These are phyloP conservation scores for Kondoa malvinella DNA, from an alignment of 768 basidiomycete species.

Conservation along the genomic window DNA sequence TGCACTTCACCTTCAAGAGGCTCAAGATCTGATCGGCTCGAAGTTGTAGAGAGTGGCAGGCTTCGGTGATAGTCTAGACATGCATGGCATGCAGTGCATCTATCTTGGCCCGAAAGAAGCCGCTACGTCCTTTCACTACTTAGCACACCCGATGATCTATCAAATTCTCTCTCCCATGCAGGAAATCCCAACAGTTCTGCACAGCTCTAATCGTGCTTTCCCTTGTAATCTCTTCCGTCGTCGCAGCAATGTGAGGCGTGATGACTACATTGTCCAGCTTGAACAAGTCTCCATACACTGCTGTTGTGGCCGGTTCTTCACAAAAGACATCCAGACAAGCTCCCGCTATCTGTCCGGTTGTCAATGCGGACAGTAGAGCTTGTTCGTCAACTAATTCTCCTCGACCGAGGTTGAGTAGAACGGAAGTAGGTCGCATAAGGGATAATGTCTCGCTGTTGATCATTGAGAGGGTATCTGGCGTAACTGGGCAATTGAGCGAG, in stretches of 20 bases:
- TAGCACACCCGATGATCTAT: slow-evolving; percentile 2
- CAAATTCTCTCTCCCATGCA: background rate
- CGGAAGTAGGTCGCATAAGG: slow-evolving; percentile 43
- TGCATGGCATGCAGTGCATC: too few relatives aligned
- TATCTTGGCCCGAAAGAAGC: too few relatives aligned
- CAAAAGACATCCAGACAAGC: slow-evolving; percentile 46
- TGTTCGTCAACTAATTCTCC: slow-evolving; percentile 50
- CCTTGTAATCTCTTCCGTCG: slow-evolving; percentile 9
- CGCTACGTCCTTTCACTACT: background rate
- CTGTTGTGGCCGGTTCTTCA: slow-evolving; percentile 43
- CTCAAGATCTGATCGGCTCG: too few relatives aligned
- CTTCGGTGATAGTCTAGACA: too few relatives aligned
- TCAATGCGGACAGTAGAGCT: slow-evolving; percentile 40
- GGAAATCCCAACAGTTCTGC: background rate
- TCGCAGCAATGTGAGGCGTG: slow-evolving; percentile 46
- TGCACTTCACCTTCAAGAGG: too few relatives aligned
- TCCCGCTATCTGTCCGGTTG: slow-evolving; percentile 37
- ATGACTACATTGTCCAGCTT: slow-evolving; percentile 42
- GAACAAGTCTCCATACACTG: slow-evolving; percentile 39
- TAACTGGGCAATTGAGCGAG: slow-evolving; percentile 46
- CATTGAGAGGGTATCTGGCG: slow-evolving; percentile 40
- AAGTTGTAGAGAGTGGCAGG: too few relatives aligned
- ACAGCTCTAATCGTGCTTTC: slow-evolving; percentile 1
- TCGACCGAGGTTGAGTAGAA: slow-evolving; percentile 51
- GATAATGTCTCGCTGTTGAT: slow-evolving; percentile 39